Percentiles rank a stretch among this genome's conserved stretches.
Conservation (phyloP, 2,329 filamentous ascomycete genomes). For the Nigrospora sphaerica region DNA sequence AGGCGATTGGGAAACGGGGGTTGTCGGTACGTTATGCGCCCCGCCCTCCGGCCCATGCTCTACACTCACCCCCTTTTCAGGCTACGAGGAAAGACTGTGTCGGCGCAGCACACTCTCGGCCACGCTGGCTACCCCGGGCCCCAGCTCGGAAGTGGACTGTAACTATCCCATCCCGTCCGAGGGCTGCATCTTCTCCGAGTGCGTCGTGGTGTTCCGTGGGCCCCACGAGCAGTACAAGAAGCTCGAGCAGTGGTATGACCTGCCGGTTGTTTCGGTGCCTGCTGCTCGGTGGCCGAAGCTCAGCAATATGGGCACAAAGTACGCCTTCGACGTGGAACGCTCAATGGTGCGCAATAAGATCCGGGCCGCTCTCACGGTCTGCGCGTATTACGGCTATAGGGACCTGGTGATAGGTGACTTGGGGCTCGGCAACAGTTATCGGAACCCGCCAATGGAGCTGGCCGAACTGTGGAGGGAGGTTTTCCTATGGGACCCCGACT, state of each 20-base stretch:
- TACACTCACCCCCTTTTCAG: constrained; percentile 30
- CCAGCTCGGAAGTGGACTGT: constrained; percentile 31
- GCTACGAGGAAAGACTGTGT: constrained; percentile 67
- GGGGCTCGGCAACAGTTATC: constrained; percentile 55
- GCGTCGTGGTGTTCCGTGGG: constrained; percentile 67
- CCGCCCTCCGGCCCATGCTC: not conserved
- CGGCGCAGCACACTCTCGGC: constrained; percentile 67
- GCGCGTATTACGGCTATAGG: constrained; percentile 50
- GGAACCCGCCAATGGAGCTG: constrained; percentile 58
- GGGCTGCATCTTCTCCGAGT: constrained; percentile 63
- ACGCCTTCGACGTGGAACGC: constrained; percentile 65
- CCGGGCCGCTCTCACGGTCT: constrained; percentile 62
- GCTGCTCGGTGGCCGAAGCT: constrained; percentile 69
- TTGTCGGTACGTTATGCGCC: constrained; percentile 23
- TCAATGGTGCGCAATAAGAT: constrained; percentile 70
- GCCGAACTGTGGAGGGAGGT: constrained; percentile 61
- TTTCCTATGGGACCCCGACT: constrained; percentile 54
- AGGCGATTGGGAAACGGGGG: constrained; percentile 70
- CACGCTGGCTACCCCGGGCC: constrained; percentile 55
- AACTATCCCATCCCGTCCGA: constrained; percentile 68
- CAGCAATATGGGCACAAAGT: constrained; percentile 57
- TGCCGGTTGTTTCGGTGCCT: constrained; percentile 69
- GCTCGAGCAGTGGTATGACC: constrained; percentile 46
- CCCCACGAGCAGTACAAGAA: constrained; percentile 58
- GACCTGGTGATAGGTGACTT: constrained; percentile 58